phyloP scores from a whole-genome alignment of 2,329 filamentous ascomycete species.

The Penicillium psychrosexuale region DNA sequence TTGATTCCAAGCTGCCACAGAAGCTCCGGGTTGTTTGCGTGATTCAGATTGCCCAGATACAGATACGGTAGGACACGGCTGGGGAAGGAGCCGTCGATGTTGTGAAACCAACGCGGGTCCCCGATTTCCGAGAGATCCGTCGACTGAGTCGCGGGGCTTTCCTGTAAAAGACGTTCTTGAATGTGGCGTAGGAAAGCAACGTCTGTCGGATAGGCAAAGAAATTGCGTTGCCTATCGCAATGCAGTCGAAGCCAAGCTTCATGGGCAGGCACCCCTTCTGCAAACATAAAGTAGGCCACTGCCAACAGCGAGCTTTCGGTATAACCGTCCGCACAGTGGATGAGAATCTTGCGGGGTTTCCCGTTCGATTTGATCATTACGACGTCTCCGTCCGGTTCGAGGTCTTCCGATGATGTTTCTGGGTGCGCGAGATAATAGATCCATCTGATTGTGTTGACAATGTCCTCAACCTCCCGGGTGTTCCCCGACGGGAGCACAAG shows the following conservation, averaged over 20 bases:
- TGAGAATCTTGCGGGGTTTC: slow-evolving; percentile 67
- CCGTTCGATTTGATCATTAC: slow-evolving; percentile 46
- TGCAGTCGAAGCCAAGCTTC: slow-evolving; percentile 87
- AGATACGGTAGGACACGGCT: slow-evolving; percentile 88
- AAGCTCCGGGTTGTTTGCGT: slow-evolving; percentile 90
- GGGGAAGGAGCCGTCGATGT: slow-evolving; percentile 85
- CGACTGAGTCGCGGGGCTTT: slow-evolving; percentile 33
- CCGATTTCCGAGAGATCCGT: slow-evolving; percentile 27
- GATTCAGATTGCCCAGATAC: slow-evolving; percentile 89
- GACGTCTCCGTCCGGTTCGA: slow-evolving; percentile 56
- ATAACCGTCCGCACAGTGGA: slow-evolving; percentile 94
- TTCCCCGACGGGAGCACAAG: slow-evolving; percentile 82
- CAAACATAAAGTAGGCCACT: slow-evolving; percentile 91
- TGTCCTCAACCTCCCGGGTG: slow-evolving; percentile 75
- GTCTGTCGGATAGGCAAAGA: slow-evolving; percentile 93
- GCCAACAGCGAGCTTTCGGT: slow-evolving; percentile 88
- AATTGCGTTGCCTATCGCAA: slow-evolving; percentile 76
- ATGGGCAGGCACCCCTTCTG: slow-evolving; percentile 73
- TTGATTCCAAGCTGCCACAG: slow-evolving; percentile 75
- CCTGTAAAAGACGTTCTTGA: slow-evolving; percentile 68
- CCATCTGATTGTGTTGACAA: slow-evolving; percentile 85
- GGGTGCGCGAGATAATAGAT: slow-evolving; percentile 80
- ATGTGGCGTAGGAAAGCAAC: slow-evolving; percentile 77
- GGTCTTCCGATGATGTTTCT: slow-evolving; percentile 33
- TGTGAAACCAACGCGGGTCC: slow-evolving; percentile 74